Base-by-base conservation (phyloP, 225 moss, liverwort and hornwort species). In the Pleurozium schreberi region DNA sequence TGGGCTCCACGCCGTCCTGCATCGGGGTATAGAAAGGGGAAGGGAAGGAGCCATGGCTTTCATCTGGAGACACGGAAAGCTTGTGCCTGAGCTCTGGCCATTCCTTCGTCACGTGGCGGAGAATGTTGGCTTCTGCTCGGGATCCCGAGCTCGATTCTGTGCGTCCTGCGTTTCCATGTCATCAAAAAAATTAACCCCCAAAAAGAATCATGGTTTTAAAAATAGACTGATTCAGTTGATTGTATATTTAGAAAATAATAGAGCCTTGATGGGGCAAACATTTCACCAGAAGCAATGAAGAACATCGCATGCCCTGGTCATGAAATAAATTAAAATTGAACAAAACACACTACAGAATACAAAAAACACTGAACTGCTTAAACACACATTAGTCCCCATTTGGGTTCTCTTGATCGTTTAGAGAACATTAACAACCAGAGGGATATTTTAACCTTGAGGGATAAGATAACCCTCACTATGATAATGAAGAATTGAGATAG, bases 51-150 rank as follows among this genome's bases (percentile, higher is more conserved):
- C 83, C 94, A 45, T 88, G 84, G 89, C 96, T 96, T 59, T 91
- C 94, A 28, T 91, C 95, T 36, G 94, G 95, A 47, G 97, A 96
- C 43, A 91, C 92, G 34, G 95, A 93, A 66, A 95, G 90, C 89
- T 91, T 92, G 84, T 92, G 95, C 69, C 93, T 10, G 18, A 97
- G 89, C 50, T 95, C 95, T 8, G 96, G 94, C 94, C 97, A 96
- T n/a, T 96, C 97, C 83, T 90, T 95, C 74, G 85, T 94, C 53
- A 98, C 94, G 85, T 96, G 96, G 62, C 92, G 94, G 57, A 96
- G 87, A 87, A 97, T 96, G n/a, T 92, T 98, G 71, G 97, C 96
- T 93, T 98, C 98, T 45, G 92, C 96, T 93, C 96, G 90, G 53
- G 97, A 98, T 31, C 95, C 95, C 18, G 92, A 85, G 85, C 93